Conservation (phyloP, 1,284 basidiomycete species). For the Agroathelia rolfsii region DNA sequence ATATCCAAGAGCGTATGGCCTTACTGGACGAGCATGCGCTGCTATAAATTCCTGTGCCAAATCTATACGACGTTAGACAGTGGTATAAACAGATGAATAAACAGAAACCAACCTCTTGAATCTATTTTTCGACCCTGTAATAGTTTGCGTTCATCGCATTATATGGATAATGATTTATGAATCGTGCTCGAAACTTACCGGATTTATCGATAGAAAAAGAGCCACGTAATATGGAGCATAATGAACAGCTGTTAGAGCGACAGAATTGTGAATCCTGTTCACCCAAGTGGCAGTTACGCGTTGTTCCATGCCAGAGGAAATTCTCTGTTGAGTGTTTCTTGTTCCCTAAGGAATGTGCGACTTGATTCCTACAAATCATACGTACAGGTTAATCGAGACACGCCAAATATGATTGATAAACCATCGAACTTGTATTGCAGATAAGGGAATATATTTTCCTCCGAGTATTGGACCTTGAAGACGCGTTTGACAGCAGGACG, state of each 20-base stretch:
- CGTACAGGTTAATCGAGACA: background rate
- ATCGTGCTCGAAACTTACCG: too few relatives aligned
- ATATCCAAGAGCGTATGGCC: constrained; percentile 15
- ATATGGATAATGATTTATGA: too few relatives aligned
- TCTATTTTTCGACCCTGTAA: constrained; percentile 39
- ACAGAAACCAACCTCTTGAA: constrained; percentile 36
- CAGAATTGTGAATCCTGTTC: constrained; percentile 42
- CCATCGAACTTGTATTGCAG: constrained; percentile 35
- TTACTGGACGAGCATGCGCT: constrained; percentile 51
- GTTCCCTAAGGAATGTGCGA: constrained; percentile 14
- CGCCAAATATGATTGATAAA: constrained; percentile 4
- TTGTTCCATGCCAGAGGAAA: constrained; percentile 53
- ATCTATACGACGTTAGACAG: constrained; percentile 24
- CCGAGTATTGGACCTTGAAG: constrained; percentile 40
- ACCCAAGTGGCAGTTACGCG: constrained; percentile 40
- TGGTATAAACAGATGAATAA: constrained; percentile 2
- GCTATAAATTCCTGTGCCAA: constrained; percentile 53
- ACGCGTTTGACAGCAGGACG: constrained; percentile 39
- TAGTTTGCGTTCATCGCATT: too few relatives aligned
- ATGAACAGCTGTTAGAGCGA: constrained; percentile 31
- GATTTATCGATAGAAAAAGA: constrained; percentile 47
- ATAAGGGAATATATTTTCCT: constrained; percentile 34
- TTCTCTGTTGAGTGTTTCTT: constrained; percentile 35
- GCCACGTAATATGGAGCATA: constrained; percentile 42
- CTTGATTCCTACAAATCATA: constrained; percentile 11